phyloP scores from a whole-genome alignment of 1,284 basidiomycete species.

The Irpex sp. region DNA sequence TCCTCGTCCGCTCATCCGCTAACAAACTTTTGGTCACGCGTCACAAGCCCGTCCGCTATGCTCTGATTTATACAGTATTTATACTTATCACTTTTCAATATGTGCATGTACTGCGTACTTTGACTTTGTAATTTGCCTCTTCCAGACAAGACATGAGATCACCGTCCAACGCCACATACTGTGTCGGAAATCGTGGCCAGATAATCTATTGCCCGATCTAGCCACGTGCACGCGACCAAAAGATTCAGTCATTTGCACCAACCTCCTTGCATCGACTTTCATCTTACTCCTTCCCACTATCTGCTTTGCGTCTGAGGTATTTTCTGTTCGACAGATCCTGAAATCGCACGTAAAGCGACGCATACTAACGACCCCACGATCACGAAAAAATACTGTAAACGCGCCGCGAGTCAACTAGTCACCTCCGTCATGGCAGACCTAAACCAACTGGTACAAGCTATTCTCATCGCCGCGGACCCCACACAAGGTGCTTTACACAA shows the following conservation, averaged over 20 bases:
- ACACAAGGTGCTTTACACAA: constrained; percentile 64
- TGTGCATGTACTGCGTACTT: no score
- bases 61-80: no score
- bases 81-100: no score
- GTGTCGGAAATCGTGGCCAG: not conserved
- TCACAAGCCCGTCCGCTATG: no score
- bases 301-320: not conserved
- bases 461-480: constrained; percentile 81
- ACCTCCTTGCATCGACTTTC: constrained; percentile 2
- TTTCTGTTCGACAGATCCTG: not conserved
- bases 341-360: not conserved
- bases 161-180: no score
- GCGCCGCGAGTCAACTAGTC: constrained; percentile 2
- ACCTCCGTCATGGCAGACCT: constrained; percentile 38
- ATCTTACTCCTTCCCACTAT: constrained; percentile 9
- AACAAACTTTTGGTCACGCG: no score
- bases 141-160: no score
- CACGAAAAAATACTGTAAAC: not conserved
- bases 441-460: constrained; percentile 77
- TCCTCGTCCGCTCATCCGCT: no score
- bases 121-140: no score
- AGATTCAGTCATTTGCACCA: constrained; percentile 2
- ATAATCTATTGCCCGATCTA: not conserved
- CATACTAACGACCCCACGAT: not conserved
- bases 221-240: constrained; percentile 20